These are phyloP conservation scores for Chaetomium strumarium DNA, from an alignment of 2,329 filamentous ascomycete genomes.

Conservation along the genomic window DNA sequence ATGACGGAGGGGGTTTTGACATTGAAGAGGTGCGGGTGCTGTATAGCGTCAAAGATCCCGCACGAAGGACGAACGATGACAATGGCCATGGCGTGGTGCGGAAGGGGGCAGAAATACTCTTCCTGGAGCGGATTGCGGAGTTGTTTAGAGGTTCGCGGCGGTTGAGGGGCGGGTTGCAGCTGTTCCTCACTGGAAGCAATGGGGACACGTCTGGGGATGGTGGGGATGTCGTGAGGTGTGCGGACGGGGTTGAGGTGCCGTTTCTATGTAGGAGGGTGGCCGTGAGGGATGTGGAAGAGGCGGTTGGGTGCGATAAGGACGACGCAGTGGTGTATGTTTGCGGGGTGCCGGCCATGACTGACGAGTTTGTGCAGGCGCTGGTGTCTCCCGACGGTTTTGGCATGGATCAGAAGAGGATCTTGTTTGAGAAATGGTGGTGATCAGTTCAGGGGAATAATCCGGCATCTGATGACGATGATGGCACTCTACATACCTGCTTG, in stretches of 20 bases:
- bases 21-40: slow-evolving; percentile 51
- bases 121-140: slow-evolving; percentile 42
- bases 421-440: slow-evolving; percentile 38
- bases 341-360: slow-evolving; percentile 63
- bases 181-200: slow-evolving; percentile 43
- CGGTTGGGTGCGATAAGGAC: slow-evolving; percentile 33
- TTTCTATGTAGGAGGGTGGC: slow-evolving; percentile 38
- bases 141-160: slow-evolving; percentile 33
- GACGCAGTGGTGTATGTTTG: slow-evolving; percentile 59
- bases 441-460: not conserved
- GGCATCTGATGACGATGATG: too few species aligned
- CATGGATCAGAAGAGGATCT: slow-evolving; percentile 27
- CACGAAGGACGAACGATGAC: not conserved
- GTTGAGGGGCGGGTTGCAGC: slow-evolving; percentile 36
- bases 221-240: slow-evolving; percentile 15
- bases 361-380: slow-evolving; percentile 51
- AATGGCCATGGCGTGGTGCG: not conserved
- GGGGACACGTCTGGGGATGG: slow-evolving; percentile 1
- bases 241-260: slow-evolving; percentile 25
- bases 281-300: slow-evolving; percentile 36
- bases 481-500: too few species aligned
- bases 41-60: slow-evolving; percentile 48
- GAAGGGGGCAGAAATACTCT: slow-evolving; percentile 39
- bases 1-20: not conserved
- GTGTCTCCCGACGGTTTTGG: slow-evolving; percentile 27